Evolutionary conservation across 106 monocot species (phyloP), one percentile per base, ranked within the genome.

Genomic region (Cymbidium sinense): DNA sequence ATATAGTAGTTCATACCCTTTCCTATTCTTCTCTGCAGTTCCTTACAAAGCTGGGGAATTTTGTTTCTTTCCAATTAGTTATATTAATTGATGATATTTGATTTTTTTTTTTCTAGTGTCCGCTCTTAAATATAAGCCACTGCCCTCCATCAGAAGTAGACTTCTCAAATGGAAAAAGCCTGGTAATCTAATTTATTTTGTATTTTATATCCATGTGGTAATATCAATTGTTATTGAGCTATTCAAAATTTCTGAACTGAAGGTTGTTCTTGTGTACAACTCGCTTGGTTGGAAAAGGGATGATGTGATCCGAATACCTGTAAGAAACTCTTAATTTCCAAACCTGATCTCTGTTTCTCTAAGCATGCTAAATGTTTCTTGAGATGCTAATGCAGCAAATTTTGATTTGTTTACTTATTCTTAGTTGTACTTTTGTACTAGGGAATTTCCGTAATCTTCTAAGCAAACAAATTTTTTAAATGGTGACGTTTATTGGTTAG

Each of bases 191-290:
- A 23, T 64, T n/a, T 69, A 12, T 58, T 77, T 8, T 50, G 5
- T 77, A 52, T 44, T 70, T 39, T 71, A 8, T 37, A 74, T 81
- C 7, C 13, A n/a, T 74, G 41, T 44, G 43, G 71, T 71, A 29
- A 36, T 74, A 4, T 8, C 43, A 33, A 43, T 74, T 74, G 43
- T 28, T 11, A 34, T 39, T 71, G 71, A 34, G 37, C 21, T 71
- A 37, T 37, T 71, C 21, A 36, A 37, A 71, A 39, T 2, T 52
- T 31, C 34, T 34, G 34, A 21, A 50, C 50, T 82, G 7, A 79
- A 99, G 99, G 94, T 89, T 82, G 87, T 99, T 87, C 86, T 99
- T 73, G 85, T 91, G 33, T 99, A 95, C 84, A 95, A 99, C 75
- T 82, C 99, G 75, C 92, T 99, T 89, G 94, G 99, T 19, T 95